Evolutionary conservation across 1,284 basidiomycete species (phyloP), one percentile per base, ranked within the genome.

Genomic region (Ganoderma leucocontextum): DNA sequence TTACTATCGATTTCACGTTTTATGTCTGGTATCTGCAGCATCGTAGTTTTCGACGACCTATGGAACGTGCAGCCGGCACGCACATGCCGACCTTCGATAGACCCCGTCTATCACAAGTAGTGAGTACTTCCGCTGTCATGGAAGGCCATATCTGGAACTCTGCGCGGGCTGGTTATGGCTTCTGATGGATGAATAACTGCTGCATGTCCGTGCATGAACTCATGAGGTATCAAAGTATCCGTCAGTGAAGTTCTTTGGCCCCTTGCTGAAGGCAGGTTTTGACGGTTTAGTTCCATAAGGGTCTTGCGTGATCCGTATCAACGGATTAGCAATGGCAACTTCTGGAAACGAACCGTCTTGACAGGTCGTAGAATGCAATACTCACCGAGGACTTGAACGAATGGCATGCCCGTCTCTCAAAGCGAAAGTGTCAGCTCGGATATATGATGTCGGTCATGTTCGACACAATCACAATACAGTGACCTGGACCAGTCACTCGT

Each of bases 371-470:
- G 12, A 59, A 35, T 59, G 35, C 58, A 60, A 39, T n/a, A 38
- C 17, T 5, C 35, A 29, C 58, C 58, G 58, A 60, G 58, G 58
- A 60, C 38, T 60, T 17, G 38, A 60, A 41, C 3, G 33, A 41
- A 60, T 10, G 36, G n/a, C 55, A 22, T 10, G 10, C n/a, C 55
- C 19, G 33, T 17, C 8, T 58, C 36, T 58, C 9, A 22, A 58
- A 19, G 55, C 17, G 55, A 35, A 19, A 12, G 19, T 36, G 55
- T 38, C 55, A 58, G 35, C 35, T 58, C 35, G 35, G 55, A 58
- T 2, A 12, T 19, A 36, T 57, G 55, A n/a, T 19, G 19, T 57
- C 55, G 35, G 33, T 57, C 1, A n/a, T 36, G 35, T 5, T 36
- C 19, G 15, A 58, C 9, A n/a, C 7, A 9, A 12, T 17, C 35